Conservation (phyloP, 805 yeast species). For the Maudiozyma serrabonitensis region DNA sequence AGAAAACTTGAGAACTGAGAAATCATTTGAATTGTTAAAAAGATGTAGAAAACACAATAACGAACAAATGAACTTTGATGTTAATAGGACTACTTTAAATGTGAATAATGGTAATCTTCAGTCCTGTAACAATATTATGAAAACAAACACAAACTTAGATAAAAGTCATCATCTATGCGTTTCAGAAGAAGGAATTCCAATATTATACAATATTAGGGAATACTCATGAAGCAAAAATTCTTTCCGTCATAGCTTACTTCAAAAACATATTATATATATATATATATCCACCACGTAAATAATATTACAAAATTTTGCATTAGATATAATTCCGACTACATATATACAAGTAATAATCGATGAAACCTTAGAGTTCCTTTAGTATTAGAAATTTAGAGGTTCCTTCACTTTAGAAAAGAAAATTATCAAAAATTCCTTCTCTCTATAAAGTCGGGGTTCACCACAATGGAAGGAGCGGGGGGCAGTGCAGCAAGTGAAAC, state of each 20-base stretch:
- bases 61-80: neutral
- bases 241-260: neutral
- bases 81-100: neutral
- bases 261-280: neutral
- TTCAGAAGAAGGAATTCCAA: constrained; percentile 26
- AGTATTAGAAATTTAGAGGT: no score
- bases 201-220: constrained; percentile 1
- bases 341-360: no score
- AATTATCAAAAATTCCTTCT: no score
- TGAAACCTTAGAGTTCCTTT: no score
- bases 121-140: neutral
- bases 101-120: neutral
- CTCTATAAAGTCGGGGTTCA: no score
- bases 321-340: no score
- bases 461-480: no score
- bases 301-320: no score
- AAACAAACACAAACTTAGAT: neutral
- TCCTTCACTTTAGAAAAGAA: no score
- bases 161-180: neutral
- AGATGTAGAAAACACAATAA: neutral
- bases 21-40: constrained; percentile 23
- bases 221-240: neutral
- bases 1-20: constrained; percentile 21
- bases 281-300: no score
- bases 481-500: no score